These are phyloP conservation scores for Cercospora canescens DNA, from an alignment of 2,329 filamentous ascomycete species.

Conservation along the genomic window DNA sequence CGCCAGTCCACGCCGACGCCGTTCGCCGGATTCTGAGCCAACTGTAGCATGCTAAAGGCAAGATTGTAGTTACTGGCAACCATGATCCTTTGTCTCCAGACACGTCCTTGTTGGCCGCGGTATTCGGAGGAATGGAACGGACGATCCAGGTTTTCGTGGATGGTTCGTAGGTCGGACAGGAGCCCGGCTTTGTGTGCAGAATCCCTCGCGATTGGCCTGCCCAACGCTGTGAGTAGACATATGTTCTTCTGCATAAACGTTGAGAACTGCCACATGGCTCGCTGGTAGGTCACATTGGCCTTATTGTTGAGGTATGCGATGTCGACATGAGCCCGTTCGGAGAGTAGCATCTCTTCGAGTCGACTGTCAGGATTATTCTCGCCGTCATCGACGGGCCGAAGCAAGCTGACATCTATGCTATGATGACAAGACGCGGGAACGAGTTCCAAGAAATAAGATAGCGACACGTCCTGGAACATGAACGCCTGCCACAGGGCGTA, in stretches of 20 bases:
- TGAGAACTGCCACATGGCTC: background rate
- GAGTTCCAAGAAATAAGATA: slow-evolving; percentile 69
- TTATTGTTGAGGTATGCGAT: background rate
- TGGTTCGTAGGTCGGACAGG: background rate
- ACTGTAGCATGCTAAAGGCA: background rate
- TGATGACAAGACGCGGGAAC: background rate
- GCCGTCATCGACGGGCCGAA: background rate
- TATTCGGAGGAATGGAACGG: background rate
- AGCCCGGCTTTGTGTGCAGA: background rate
- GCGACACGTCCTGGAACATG: slow-evolving; percentile 75
- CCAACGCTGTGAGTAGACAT: background rate
- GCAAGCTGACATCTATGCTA: background rate
- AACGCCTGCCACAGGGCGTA: slow-evolving; percentile 81
- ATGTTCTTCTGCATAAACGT: background rate
- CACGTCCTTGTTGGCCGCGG: background rate
- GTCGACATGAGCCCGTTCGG: background rate
- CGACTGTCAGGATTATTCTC: background rate
- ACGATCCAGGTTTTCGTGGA: background rate
- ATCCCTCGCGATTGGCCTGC: background rate
- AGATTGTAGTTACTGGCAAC: slow-evolving; percentile 4
- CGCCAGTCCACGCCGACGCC: background rate
- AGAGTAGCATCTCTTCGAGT: background rate
- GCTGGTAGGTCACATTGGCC: background rate
- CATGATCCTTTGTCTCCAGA: background rate
- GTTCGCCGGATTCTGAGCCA: background rate